Base-by-base conservation (phyloP, 148 eudicot species). In the Chenopodium suecicum region DNA sequence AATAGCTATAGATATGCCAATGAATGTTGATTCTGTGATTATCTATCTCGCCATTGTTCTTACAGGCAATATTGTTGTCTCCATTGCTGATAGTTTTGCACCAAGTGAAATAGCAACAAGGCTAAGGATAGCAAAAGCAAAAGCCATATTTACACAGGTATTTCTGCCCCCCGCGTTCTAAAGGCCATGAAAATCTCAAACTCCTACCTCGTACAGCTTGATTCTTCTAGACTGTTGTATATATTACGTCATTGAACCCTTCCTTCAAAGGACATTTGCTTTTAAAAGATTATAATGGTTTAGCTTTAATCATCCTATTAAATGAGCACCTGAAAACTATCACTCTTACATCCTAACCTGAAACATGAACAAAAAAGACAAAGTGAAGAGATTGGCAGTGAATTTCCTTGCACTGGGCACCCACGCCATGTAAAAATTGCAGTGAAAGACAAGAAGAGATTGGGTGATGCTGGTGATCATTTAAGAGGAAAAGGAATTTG, bases 11-110 rank as follows among this genome's bases (percentile, higher is more conserved):
- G 98, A 92, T 85, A 96, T 96, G 99, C 98, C 99, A 23, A 96
- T 96, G 99, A 86, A 89, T 88, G 97, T 96, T 37, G 86, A 88
- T 74, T 86, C 99, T 37, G 99, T 96, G 81, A 87, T 96, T 76
- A 91, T 96, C 76, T 96, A 96, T 85, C 91, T 96, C 56, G 99
- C 98, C 70, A 91, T 96, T 79, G 93, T 96, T 82, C 92, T 96
- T 77, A 91, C 97, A 41, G 99, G 99, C 84, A 86, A 91, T 84
- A 83, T 89, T 58, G 97, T 92, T 82, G 99, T 96, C 78, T 94
- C 99, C 44, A 96, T 96, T 81, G 99, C 99, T 78, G 98, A 96
- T 90, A 96, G 99, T 85, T 96, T 96, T 90, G 97, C 95, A 66
- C 83, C 99, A 41, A 84, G 58, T 86, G 99, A 96, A 84, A 96